Conservation (phyloP, 2,329 filamentous ascomycete genomes). For the Massarina eburnea region DNA sequence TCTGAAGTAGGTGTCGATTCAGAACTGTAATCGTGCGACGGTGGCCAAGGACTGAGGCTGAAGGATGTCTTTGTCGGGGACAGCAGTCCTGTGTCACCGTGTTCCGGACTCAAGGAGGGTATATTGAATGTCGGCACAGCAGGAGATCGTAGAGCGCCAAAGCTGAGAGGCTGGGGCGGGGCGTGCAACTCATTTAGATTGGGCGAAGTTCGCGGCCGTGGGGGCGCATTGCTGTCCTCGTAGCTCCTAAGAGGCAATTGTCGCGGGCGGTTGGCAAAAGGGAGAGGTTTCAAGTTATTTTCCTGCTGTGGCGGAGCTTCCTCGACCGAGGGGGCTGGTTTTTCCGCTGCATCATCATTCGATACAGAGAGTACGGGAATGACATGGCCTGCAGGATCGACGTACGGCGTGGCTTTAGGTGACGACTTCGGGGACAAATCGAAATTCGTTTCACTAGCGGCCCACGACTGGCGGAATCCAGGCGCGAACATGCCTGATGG, state of each 20-base stretch:
- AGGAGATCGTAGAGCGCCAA: conserved; percentile 31
- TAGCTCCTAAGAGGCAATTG: conserved; percentile 35
- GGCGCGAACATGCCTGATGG: conserved; percentile 40
- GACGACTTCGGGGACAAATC: conserved; percentile 34
- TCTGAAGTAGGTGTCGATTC: conserved; percentile 11
- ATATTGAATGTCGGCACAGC: conserved; percentile 30
- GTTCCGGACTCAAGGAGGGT: conserved; percentile 19
- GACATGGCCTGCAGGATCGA: conserved; percentile 41
- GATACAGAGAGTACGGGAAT: conserved; percentile 40
- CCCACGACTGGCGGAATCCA: conserved; percentile 45
- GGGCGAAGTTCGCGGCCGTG: conserved; percentile 13
- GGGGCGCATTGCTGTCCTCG: conserved; percentile 15
- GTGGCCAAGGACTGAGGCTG: conserved; percentile 31
- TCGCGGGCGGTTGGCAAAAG: conserved; percentile 43
- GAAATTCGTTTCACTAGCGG: conserved; percentile 38
- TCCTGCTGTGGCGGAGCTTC: conserved; percentile 14
- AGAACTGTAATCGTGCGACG: conserved; percentile 23
- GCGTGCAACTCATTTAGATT: conserved; percentile 16
- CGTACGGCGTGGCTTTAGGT: conserved; percentile 32
- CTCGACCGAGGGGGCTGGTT: conserved; percentile 11
- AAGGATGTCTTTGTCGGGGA: conserved; percentile 36
- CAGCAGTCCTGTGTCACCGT: conserved; percentile 21
- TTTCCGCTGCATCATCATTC: conserved; percentile 20
- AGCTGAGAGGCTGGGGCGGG: conserved; percentile 22
- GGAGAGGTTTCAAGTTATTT: conserved; percentile 13